phyloP scores from a whole-genome alignment of 805 yeast genomes.

The Danielia oregonensis region DNA sequence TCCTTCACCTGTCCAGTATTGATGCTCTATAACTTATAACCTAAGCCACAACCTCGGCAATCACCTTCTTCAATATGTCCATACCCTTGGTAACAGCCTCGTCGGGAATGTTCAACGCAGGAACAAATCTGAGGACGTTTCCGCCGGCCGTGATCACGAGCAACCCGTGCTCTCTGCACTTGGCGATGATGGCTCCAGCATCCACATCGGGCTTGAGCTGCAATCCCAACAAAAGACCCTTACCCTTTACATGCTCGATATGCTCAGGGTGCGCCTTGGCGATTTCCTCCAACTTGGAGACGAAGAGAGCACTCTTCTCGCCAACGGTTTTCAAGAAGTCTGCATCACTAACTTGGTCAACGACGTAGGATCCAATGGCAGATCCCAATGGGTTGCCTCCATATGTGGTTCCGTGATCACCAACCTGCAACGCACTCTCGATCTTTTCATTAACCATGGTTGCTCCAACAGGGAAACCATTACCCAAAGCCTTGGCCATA shows the following conservation, averaged over 20 bases:
- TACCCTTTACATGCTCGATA: conserved; percentile 74
- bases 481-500: conserved; percentile 94
- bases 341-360: conserved; percentile 59
- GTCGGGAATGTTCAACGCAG: conserved; percentile 81
- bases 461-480: conserved; percentile 95
- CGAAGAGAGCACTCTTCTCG: conserved; percentile 56
- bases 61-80: conserved; percentile 57
- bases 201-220: conserved; percentile 57
- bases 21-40: neutral
- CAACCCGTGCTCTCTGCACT: conserved; percentile 76
- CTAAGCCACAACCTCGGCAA: conserved; percentile 23
- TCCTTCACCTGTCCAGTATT: neutral
- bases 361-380: conserved; percentile 73
- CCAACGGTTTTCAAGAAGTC: conserved; percentile 60
- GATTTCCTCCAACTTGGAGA: conserved; percentile 45
- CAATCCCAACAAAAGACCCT: conserved; percentile 82
- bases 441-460: conserved; percentile 81
- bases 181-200: conserved; percentile 59
- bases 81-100: conserved; percentile 70
- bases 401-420: conserved; percentile 97
- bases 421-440: conserved; percentile 69
- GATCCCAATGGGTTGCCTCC: conserved; percentile 96
- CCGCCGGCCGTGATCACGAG: conserved; percentile 89
- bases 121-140: conserved; percentile 86
- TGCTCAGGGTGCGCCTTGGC: conserved; percentile 55